A percentile compares a stretch with the other conserved stretches of the same genome.
Evolutionary conservation across 306 rosid genomes (phyloP).

Genomic region (Cucurbita argyrosperma): DNA sequence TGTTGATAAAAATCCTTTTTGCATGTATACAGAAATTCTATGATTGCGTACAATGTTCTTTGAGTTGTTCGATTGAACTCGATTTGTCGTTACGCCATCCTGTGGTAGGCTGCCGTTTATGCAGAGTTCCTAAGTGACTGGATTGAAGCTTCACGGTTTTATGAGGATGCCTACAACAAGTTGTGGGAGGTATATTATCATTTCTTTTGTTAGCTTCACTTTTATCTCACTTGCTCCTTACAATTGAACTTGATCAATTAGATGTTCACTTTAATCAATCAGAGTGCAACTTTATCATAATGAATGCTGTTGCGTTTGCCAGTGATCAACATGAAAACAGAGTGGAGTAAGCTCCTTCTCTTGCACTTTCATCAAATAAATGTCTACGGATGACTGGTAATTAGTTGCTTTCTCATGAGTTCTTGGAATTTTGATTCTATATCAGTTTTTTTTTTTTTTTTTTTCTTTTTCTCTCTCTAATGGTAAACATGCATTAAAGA

Average conservation of each 20-base stretch:
- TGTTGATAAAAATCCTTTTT: not conserved
- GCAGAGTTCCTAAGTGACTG: constrained; percentile 92
- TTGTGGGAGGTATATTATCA: constrained; percentile 54
- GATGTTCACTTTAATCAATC: constrained; percentile 89
- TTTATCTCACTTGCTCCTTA: constrained; percentile 59
- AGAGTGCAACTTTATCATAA: constrained; percentile 55
- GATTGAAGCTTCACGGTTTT: constrained; percentile 75
- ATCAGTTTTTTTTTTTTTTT: not conserved
- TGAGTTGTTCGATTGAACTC: constrained; percentile 14
- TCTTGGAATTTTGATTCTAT: not conserved
- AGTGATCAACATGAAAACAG: constrained; percentile 33
- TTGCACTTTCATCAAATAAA: constrained; percentile 53
- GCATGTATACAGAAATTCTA: not conserved
- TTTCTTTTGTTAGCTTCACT: constrained; percentile 23
- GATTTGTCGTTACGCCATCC: constrained; percentile 23
- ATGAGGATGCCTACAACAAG: constrained; percentile 83
- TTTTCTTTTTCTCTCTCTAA: not conserved
- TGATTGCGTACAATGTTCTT: not conserved
- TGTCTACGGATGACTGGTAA: constrained; percentile 91
- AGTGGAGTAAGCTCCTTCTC: constrained; percentile 44
- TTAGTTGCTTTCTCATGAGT: not conserved
- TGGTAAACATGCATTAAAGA: not conserved
- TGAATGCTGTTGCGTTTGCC: constrained; percentile 30
- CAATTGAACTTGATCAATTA: constrained; percentile 55
- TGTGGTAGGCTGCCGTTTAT: constrained; percentile 82